Evolutionary conservation across 2,329 filamentous ascomycete genomes (phyloP), one percentile per base, ranked within the genome.

Genomic region (Beauveria medogensis): DNA sequence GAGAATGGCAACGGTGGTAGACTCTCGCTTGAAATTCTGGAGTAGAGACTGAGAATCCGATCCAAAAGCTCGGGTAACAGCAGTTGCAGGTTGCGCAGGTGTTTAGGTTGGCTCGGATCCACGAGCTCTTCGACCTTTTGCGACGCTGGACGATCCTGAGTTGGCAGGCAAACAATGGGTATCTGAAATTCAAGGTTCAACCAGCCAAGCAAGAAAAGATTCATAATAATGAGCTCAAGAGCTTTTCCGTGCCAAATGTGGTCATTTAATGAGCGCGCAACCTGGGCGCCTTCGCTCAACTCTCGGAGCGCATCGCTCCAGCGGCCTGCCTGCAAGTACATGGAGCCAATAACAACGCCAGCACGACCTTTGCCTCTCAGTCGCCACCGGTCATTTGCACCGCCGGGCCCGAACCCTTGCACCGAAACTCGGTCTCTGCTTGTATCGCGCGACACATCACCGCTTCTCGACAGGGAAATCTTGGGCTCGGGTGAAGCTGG

Each of bases 171-270:
- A 18, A 87, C 73, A 10, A 77, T 72, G 2, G 85, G 85, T n/a
- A 94, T 82, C 67, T 87, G 82, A 67, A 97, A 97, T 69, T 94
- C 89, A 68, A 93, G 80, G 4, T 87, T 89, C 41, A 88, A 84
- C 90, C 92, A 96, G 34, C 87, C 89, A 64, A 96, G 85, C 67
- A 97, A 83, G 46, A 97, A 70, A 66, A 97, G 81, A 69, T 89
- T 91, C 28, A 96, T 81, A 52, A 94, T 77, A 63, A 96, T 90
- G 30, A 92, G 86, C 71, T 99, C 95, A 22, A 99, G 79, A 1
- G 91, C 92, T 74, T 97, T 97, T 20, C 90, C 94, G 75, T 97
- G 91, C 93, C 94, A 99, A n/a, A 97, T 73, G 73, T 96, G 91
- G 73, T 99, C 94, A 67, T 91, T 92, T 62, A 90, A 83, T 43